Percentiles rank a stretch among this genome's conserved stretches.
phyloP scores from a whole-genome alignment of 768 basidiomycete species.

The Multifurca ochricompacta region DNA sequence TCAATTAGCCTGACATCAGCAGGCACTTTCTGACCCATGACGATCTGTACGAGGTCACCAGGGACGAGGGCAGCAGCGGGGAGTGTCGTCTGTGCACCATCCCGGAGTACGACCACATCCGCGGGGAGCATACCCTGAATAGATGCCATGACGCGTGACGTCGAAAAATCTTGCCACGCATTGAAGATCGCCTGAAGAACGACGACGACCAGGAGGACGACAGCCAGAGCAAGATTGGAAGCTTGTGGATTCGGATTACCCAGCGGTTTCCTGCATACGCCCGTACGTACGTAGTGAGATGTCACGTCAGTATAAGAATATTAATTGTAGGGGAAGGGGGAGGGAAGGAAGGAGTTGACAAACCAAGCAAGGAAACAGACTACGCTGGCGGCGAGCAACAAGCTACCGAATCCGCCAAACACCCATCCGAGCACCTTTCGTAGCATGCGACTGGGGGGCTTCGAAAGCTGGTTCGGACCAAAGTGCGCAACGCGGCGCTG shows the following conservation, averaged over 20 bases:
- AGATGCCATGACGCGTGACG: conserved; percentile 50
- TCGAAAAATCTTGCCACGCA: conserved; percentile 50
- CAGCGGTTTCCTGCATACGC: conserved; percentile 53
- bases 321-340: too few relatives aligned
- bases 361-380: conserved; percentile 49
- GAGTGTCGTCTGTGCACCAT: conserved; percentile 37
- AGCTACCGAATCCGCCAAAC: conserved; percentile 45
- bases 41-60: conserved; percentile 57
- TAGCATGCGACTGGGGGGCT: conserved; percentile 36
- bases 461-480: conserved; percentile 46
- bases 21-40: conserved; percentile 61
- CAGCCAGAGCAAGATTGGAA: conserved; percentile 53
- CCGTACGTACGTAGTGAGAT: too few relatives aligned
- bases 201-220: conserved; percentile 43
- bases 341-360: too few relatives aligned
- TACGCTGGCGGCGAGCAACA: conserved; percentile 39
- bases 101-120: conserved; percentile 53
- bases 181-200: conserved; percentile 36
- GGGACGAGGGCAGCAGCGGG: conserved; percentile 57
- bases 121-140: conserved; percentile 61
- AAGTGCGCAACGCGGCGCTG: conserved; percentile 35
- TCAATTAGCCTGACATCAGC: conserved; percentile 63
- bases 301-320: too few relatives aligned
- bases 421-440: conserved; percentile 44
- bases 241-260: conserved; percentile 45